These are phyloP conservation scores for Onygenales sp. DNA, from an alignment of 2,329 filamentous ascomycete genomes.

Conservation along the genomic window DNA sequence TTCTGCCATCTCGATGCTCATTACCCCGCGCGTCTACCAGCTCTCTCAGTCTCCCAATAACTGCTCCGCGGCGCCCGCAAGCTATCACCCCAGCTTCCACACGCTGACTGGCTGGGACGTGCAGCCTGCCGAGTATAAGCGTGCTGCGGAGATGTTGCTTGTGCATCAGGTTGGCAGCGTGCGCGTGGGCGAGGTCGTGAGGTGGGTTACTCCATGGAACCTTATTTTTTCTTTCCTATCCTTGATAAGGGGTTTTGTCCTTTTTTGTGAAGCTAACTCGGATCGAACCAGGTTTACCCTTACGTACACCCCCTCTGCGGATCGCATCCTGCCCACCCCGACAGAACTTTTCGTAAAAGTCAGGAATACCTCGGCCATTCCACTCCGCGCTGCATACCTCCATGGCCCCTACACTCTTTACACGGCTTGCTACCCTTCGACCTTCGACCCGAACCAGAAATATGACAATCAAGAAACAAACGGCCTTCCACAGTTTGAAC, in stretches of 20 bases:
- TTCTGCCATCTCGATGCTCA: conserved; percentile 27
- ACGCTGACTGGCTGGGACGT: conserved; percentile 28
- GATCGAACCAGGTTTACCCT: conserved; percentile 54
- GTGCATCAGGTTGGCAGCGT: conserved; percentile 84
- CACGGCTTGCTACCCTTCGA: conserved; percentile 72
- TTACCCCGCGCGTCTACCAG: conserved; percentile 33
- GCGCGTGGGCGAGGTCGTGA: conserved; percentile 87
- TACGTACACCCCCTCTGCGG: conserved; percentile 80
- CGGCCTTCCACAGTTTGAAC: conserved; percentile 84
- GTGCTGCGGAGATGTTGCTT: conserved; percentile 60
- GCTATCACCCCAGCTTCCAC: conserved; percentile 19
- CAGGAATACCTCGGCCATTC: conserved; percentile 83
- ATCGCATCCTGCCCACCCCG: conserved; percentile 83
- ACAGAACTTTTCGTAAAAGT: conserved; percentile 73
- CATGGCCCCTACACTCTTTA: conserved; percentile 92
- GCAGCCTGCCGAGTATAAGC: conserved; percentile 13
- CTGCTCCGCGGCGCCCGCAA: conserved; percentile 10
- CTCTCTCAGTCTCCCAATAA: conserved; percentile 30
- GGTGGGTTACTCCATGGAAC: conserved; percentile 42
- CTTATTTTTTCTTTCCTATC: background rate
- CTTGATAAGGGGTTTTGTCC: background rate
- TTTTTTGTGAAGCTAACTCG: background rate
- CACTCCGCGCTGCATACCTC: conserved; percentile 87
- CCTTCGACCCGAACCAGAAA: conserved; percentile 74
- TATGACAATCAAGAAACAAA: conserved; percentile 59